These are phyloP conservation scores for Westerdykella ornata DNA, from an alignment of 2,329 filamentous ascomycete species.

Conservation along the genomic window DNA sequence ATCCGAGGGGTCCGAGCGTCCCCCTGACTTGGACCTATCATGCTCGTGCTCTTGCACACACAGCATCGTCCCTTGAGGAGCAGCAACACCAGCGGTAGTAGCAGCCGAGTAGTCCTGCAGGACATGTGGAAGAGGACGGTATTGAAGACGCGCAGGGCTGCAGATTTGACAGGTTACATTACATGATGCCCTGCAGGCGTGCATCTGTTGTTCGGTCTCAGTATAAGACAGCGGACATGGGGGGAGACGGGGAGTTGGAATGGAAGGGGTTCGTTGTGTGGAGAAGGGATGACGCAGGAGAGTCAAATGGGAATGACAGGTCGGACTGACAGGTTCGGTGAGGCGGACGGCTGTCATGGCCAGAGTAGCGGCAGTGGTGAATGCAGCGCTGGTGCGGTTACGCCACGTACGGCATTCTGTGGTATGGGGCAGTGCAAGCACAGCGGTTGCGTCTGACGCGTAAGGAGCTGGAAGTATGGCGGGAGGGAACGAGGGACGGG, in stretches of 20 bases:
- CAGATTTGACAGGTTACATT: conserved; percentile 26
- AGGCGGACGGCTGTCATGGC: too few species aligned
- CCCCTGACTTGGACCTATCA: conserved; percentile 2
- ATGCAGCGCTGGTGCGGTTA: conserved; percentile 9
- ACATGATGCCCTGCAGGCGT: conserved; percentile 9
- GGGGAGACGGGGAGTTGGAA: conserved; percentile 3
- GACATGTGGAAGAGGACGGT: too few species aligned
- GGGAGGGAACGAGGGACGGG: too few species aligned
- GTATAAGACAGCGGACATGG: conserved; percentile 6
- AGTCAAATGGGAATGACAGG: conserved; percentile 12
- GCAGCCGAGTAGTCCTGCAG: conserved; percentile 2
- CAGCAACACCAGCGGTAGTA: not conserved
- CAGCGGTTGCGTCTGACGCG: conserved; percentile 4
- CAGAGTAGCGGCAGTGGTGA: conserved; percentile 2
- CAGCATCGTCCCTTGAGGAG: conserved; percentile 2
- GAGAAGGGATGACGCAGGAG: conserved; percentile 1
- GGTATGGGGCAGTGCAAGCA: conserved; percentile 13
- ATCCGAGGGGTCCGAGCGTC: conserved; percentile 21
- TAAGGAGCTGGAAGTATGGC: too few species aligned
- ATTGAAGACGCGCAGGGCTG: conserved; percentile 6
- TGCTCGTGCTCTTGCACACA: conserved; percentile 6
- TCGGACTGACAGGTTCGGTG: conserved; percentile 13
- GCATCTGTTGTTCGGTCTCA: conserved; percentile 9
- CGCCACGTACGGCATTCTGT: conserved; percentile 10
- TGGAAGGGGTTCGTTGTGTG: conserved; percentile 1